These are phyloP conservation scores for Angophora floribunda DNA, from an alignment of 345 rosid species.

Conservation along the genomic window DNA sequence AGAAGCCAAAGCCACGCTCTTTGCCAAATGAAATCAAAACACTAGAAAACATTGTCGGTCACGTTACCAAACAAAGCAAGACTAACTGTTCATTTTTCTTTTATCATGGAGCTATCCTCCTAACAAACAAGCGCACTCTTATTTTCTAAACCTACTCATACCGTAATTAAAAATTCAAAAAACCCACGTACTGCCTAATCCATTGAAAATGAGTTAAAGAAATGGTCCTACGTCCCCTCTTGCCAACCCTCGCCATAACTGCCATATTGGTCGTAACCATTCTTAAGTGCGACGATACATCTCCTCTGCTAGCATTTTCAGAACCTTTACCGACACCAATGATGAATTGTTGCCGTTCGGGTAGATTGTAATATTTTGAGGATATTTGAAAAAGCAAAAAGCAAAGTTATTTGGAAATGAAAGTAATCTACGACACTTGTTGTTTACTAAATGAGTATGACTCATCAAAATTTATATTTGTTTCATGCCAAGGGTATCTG, in stretches of 20 bases:
- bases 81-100: too few relatives aligned
- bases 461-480: neutral
- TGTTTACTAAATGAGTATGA: neutral
- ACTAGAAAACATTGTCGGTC: too few relatives aligned
- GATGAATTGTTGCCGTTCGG: neutral
- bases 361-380: neutral
- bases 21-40: neutral
- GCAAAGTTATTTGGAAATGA: neutral
- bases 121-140: too few relatives aligned
- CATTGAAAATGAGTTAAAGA: too few relatives aligned
- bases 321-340: accelerated
- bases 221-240: neutral
- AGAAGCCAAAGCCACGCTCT: neutral
- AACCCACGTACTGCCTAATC: neutral
- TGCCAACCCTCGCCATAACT: neutral
- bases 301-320: neutral
- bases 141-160: neutral
- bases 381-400: neutral
- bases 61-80: neutral
- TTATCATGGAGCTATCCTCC: neutral
- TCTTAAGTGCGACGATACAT: neutral
- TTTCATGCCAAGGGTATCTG: neutral
- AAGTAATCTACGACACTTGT: neutral
- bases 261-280: accelerated
- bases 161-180: too few relatives aligned